Evolutionary conservation across 177 flowering plant genomes (phyloP).

Genomic region (Vitis hybrid): DNA sequence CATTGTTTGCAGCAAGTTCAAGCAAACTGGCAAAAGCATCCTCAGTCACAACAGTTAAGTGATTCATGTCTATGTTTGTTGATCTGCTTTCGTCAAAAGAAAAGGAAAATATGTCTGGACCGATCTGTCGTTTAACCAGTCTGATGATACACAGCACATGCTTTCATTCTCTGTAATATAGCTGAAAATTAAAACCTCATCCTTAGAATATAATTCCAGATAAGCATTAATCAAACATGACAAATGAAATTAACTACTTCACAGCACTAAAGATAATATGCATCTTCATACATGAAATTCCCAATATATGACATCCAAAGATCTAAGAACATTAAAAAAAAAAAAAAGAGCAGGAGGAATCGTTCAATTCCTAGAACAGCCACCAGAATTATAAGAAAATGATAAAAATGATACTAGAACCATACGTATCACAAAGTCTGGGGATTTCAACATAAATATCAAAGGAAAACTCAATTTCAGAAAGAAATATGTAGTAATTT

Average conservation of each 20-base stretch:
- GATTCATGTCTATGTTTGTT: constrained; percentile 44
- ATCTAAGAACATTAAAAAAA: too few relatives aligned
- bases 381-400: too few relatives aligned
- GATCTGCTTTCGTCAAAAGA: constrained; percentile 20
- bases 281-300: constrained; percentile 5
- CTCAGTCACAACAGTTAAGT: constrained; percentile 61
- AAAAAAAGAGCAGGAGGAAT: too few relatives aligned
- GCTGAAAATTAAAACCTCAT: constrained; percentile 17
- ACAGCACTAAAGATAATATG: not conserved
- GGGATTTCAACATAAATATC: too few relatives aligned
- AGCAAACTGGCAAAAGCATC: constrained; percentile 67
- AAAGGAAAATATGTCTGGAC: constrained; percentile 17
- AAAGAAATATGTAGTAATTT: too few relatives aligned
- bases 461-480: too few relatives aligned
- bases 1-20: constrained; percentile 90
- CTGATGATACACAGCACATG: constrained; percentile 50
- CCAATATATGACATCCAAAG: not conserved
- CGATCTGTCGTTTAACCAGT: constrained; percentile 20
- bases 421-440: too few relatives aligned
- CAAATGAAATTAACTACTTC: not conserved
- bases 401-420: too few relatives aligned
- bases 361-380: too few relatives aligned
- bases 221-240: not conserved
- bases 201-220: constrained; percentile 11
- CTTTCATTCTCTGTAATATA: constrained; percentile 26